A percentile compares a stretch with the other conserved stretches of the same genome.
phyloP scores from a whole-genome alignment of 73 alveolate species.

The Blepharisma japonicum region DNA sequence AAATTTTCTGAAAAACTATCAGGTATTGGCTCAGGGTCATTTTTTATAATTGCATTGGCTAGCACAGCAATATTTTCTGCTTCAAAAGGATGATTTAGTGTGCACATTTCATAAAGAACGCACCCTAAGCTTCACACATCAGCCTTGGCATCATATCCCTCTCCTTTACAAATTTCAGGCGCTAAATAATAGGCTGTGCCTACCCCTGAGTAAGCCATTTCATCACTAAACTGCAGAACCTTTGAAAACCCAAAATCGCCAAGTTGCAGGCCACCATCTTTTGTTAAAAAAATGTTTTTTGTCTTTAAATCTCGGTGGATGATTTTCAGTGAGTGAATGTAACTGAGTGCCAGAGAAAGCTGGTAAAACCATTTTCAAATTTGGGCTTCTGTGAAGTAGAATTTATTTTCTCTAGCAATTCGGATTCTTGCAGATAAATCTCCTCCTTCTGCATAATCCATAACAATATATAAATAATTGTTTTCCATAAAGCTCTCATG shows the following conservation, averaged over 20 bases:
- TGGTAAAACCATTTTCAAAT: constrained; percentile 88
- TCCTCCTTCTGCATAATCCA: constrained; percentile 97
- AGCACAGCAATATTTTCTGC: constrained; percentile 6
- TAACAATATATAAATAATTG: constrained; percentile 81
- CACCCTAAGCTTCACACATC: constrained; percentile 31
- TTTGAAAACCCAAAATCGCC: constrained; percentile 90
- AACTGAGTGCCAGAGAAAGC: constrained; percentile 76
- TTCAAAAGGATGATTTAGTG: not conserved
- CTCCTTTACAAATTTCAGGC: constrained; percentile 30
- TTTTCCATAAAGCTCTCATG: constrained; percentile 87
- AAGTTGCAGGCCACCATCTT: constrained; percentile 42
- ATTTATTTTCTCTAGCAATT: constrained; percentile 42
- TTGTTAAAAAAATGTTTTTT: constrained; percentile 82
- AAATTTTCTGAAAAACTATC: not conserved
- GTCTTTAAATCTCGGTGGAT: constrained; percentile 96
- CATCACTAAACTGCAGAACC: constrained; percentile 12
- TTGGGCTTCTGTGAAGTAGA: constrained; percentile 64
- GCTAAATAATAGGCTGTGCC: constrained; percentile 32
- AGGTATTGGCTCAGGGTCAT: not conserved
- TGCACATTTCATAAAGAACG: constrained; percentile 25
- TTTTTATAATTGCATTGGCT: not conserved
- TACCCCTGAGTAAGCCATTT: constrained; percentile 15
- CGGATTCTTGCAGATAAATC: constrained; percentile 77
- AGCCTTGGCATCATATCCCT: constrained; percentile 18
- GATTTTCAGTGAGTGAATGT: constrained; percentile 81